A percentile compares a stretch with the other conserved stretches of the same genome.
These are phyloP conservation scores for Trichoderma sp. DNA, from an alignment of 2,329 filamentous ascomycete genomes.

Conservation along the genomic window DNA sequence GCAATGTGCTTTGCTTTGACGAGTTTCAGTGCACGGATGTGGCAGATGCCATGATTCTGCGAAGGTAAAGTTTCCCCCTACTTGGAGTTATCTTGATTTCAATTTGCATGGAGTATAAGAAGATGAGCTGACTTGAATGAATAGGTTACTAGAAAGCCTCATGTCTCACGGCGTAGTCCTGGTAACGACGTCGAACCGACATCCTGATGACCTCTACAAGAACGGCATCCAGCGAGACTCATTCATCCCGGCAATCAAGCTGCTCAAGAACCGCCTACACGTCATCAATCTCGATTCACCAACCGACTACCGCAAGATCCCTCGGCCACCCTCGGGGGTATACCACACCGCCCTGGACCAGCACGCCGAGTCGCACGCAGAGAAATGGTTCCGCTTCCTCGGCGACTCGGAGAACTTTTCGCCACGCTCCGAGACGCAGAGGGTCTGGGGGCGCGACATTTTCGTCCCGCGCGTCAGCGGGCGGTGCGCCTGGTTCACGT, in stretches of 20 bases:
- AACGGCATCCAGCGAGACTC: conserved; percentile 96
- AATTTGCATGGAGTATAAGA: neutral
- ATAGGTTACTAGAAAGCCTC: conserved; percentile 75
- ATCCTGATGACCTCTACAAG: conserved; percentile 94
- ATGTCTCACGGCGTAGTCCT: conserved; percentile 98
- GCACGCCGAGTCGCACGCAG: conserved; percentile 73
- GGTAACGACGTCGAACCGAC: conserved; percentile 94
- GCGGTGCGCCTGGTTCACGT: conserved; percentile 84
- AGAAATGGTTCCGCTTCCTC: conserved; percentile 94
- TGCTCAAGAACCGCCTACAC: conserved; percentile 78
- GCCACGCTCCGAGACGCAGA: conserved; percentile 74
- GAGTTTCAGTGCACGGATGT: conserved; percentile 99
- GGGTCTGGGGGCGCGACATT: conserved; percentile 91
- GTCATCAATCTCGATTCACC: conserved; percentile 93
- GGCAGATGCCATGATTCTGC: conserved; percentile 95
- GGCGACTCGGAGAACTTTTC: conserved; percentile 75
- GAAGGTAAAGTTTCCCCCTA: conserved; percentile 49
- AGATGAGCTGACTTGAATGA: conserved; percentile 19
- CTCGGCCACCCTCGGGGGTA: conserved; percentile 85
- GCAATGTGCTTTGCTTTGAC: conserved; percentile 91
- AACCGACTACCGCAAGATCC: conserved; percentile 97
- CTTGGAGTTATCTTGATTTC: neutral
- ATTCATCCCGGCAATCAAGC: conserved; percentile 91
- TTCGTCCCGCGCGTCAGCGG: conserved; percentile 84
- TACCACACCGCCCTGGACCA: conserved; percentile 86